Base-by-base conservation (phyloP, 169 alveolate genomes). In the Cryptosporidium viatorum region DNA sequence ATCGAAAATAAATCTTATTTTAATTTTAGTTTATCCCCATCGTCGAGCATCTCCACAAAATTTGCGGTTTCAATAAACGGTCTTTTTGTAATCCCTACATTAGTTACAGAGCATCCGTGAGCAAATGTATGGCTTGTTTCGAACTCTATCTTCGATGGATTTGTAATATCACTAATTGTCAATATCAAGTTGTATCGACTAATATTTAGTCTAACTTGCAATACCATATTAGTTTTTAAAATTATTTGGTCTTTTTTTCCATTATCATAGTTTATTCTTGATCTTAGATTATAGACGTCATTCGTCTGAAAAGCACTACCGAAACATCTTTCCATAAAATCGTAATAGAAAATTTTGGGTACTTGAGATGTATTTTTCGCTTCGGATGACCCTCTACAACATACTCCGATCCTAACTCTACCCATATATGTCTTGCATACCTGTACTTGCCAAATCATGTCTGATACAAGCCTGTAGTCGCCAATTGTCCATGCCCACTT, bases 401-500 rank as follows among this genome's bases (percentile, higher is more conserved):
- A 80, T 14, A 80, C 89, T 6, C 89, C 89, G 23, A 80, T 12
- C 50, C 89, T 80, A n/a, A 80, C 45, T 41, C 89, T 80, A 35
- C 89, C 89, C 89, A 80, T 80, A 33, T 80, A 80, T 37, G 89
- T 80, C 43, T 62, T 80, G 74, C 89, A 80, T 2, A 80, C 73
- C 70, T 80, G 73, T 1, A 80, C 75, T 50, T 80, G 89, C 89
- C 89, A 80, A 41, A 80, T 80, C 89, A 80, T 80, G 16, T 80
- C 89, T 80, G 89, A 80, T 29, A 80, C 89, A 5, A 80, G 35
- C 37, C 89, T 80, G 41, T 80, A 80, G 43, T 80, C 89, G 23
- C 89, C 89, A 33, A 80, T 59, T 41, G 89, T 80, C 89, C 89
- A 80, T 48, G 89, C 89, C 89, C 89, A 80, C 3, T 80, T 80